Evolutionary conservation across 2,329 filamentous ascomycete genomes (phyloP), one percentile per base, ranked within the genome.

Genomic region (Hypoxylon sp.): DNA sequence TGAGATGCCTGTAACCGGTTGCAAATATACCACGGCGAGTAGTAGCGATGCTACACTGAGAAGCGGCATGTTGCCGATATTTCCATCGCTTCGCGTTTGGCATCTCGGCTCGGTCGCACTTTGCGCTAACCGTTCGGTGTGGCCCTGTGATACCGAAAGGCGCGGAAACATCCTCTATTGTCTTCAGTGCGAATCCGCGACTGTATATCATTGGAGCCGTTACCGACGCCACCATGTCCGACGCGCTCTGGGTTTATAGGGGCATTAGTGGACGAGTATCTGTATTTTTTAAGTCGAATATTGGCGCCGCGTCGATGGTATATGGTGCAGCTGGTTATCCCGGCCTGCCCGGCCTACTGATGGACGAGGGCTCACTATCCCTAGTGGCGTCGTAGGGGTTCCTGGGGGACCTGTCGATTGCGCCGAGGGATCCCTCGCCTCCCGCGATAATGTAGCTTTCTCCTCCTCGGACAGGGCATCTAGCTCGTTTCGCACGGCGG

Each of bases 281-380:
- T 20, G n/a, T 4, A 14, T 65, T 7, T 14, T 4, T 33, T 3
- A 8, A 20, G 30, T 49, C 6, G 54, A 59, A n/a, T 65, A 76
- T 66, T 74, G 71, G 17, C 76, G 76, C 37, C 73, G 71, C 25
- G 73, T 77, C 6, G 76, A 76, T 11, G 74, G 74, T 5, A 70
- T 62, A 13, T 63, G 46, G 35, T 64, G 44, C 5, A 67, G 31
- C 14, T 67, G 49, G 7, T 68, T 27, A 1, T 58, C 59, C 14
- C 51, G 30, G 11, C 64, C 60, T 25, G 60, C 58, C 14, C 49
- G 30, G 11, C 64, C 60, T 25, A 71, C 37, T 7, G 72, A 71
- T 14, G 74, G 73, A 22, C 73, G 72, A 53, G 64, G 49, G n/a
- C 64, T 55, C 11, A 62, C 8, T 35, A 40, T 42, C 3, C 68